Conservation (phyloP, 1,284 basidiomycete species). For the Austroboletus rostrupii region DNA sequence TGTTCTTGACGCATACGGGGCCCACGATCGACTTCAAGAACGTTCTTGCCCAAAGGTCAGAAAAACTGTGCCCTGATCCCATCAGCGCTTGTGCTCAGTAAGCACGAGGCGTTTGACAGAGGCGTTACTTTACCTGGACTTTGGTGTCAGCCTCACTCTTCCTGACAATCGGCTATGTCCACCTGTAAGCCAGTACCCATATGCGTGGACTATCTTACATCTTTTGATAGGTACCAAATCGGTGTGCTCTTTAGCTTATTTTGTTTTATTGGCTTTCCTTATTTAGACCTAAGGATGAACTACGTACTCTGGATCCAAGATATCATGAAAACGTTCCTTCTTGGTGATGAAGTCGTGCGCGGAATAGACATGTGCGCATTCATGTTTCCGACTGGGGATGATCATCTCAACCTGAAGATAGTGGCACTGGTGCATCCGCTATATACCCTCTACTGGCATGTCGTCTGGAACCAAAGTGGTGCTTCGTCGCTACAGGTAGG, state of each 20-base stretch:
- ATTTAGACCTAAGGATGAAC: slow-evolving; percentile 56
- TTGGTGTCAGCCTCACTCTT: slow-evolving; percentile 57
- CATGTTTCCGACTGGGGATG: background rate
- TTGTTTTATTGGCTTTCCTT: background rate
- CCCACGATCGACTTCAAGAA: slow-evolving; percentile 71
- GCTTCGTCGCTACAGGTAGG: slow-evolving; percentile 70
- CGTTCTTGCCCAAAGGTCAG: slow-evolving; percentile 63
- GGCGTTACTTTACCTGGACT: slow-evolving; percentile 74
- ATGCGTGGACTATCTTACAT: background rate
- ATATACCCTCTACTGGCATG: slow-evolving; percentile 86
- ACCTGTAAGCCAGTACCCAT: slow-evolving; percentile 49
- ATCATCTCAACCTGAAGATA: slow-evolving; percentile 28
- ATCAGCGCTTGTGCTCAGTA: slow-evolving; percentile 9
- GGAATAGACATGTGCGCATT: slow-evolving; percentile 54
- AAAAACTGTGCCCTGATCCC: background rate
- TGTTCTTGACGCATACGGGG: slow-evolving; percentile 33
- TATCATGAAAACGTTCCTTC: slow-evolving; percentile 31
- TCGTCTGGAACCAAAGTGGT: slow-evolving; percentile 50
- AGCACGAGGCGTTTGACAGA: slow-evolving; percentile 64
- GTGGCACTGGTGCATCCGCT: slow-evolving; percentile 87
- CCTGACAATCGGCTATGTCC: slow-evolving; percentile 79
- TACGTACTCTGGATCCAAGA: slow-evolving; percentile 77
- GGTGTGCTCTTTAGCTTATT: slow-evolving; percentile 34
- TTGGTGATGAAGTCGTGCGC: slow-evolving; percentile 20
- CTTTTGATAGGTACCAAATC: slow-evolving; percentile 58